Conservation (phyloP, 768 basidiomycete species). For the Daedaleopsis sinensis region DNA sequence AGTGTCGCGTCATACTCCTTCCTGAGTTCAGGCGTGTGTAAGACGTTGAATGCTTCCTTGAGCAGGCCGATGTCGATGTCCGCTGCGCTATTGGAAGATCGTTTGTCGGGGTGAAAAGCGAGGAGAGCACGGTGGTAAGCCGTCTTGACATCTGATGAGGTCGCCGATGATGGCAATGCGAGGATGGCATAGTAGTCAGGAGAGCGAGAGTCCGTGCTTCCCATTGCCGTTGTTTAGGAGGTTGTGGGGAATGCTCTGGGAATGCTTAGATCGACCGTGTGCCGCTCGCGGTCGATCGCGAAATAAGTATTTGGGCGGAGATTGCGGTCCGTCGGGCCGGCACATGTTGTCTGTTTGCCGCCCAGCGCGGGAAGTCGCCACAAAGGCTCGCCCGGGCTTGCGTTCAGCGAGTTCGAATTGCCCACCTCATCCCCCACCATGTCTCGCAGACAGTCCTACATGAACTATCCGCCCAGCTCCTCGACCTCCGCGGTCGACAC, state of each 20-base stretch:
- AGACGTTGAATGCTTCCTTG: constrained; percentile 67
- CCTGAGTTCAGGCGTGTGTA: constrained; percentile 54
- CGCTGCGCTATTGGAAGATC: not conserved
- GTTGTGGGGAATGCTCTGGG: not conserved
- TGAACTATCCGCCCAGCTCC: constrained; percentile 5
- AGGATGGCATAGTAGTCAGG: constrained; percentile 65
- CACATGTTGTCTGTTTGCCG: not conserved
- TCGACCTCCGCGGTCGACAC: constrained; percentile 33
- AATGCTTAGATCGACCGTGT: no score
- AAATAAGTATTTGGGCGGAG: not conserved
- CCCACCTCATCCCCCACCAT: constrained; percentile 1
- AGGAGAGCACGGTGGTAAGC: constrained; percentile 74
- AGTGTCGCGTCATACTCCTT: constrained; percentile 49
- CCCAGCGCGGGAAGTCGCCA: not conserved
- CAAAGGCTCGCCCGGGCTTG: not conserved
- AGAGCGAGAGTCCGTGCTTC: not conserved
- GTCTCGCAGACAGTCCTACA: constrained; percentile 13
- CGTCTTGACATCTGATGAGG: constrained; percentile 58
- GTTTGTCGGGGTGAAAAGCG: constrained; percentile 67
- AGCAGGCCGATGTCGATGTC: constrained; percentile 56
- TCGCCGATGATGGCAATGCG: constrained; percentile 50
- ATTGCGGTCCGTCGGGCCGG: not conserved
- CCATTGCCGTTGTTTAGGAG: not conserved
- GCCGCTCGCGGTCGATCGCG: not conserved
- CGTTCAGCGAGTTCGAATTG: not conserved